phyloP scores from a whole-genome alignment of 2,329 filamentous ascomycete genomes.

The Penicillium janthinellum region DNA sequence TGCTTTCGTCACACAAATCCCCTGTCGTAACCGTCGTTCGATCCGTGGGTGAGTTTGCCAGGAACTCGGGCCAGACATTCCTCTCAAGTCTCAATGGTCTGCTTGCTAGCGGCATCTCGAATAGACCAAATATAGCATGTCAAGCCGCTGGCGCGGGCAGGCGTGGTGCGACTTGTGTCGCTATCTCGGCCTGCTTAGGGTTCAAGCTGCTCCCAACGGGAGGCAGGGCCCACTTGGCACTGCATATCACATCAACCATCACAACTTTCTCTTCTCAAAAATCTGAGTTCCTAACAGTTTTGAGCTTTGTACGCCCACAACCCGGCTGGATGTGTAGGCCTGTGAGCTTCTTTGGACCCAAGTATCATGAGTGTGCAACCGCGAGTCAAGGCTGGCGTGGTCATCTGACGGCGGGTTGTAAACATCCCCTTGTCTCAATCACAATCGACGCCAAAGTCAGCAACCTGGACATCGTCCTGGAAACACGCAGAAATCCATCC shows the following conservation, averaged over 20 bases:
- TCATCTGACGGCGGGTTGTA: conserved; percentile 21
- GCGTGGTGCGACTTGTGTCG: neutral
- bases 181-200: conserved; percentile 1
- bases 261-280: neutral
- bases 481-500: conserved; percentile 1
- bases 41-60: neutral
- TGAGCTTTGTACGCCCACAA: neutral
- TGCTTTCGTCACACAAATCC: conserved; percentile 22
- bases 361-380: neutral
- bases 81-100: neutral
- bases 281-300: neutral
- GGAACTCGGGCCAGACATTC: neutral
- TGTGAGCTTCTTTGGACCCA: neutral
- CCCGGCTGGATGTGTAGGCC: neutral
- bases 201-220: neutral
- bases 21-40: conserved; percentile 1
- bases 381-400: conserved; percentile 11
- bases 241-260: conserved; percentile 8
- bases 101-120: neutral
- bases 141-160: neutral
- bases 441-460: conserved; percentile 3
- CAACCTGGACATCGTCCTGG: neutral
- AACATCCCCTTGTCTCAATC: conserved; percentile 14
- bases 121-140: neutral
- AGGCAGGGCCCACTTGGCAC: conserved; percentile 12